A percentile compares a stretch with the other conserved stretches of the same genome.
Conservation (phyloP, 2,329 filamentous ascomycete species). For the Chaetothyriales sp. region DNA sequence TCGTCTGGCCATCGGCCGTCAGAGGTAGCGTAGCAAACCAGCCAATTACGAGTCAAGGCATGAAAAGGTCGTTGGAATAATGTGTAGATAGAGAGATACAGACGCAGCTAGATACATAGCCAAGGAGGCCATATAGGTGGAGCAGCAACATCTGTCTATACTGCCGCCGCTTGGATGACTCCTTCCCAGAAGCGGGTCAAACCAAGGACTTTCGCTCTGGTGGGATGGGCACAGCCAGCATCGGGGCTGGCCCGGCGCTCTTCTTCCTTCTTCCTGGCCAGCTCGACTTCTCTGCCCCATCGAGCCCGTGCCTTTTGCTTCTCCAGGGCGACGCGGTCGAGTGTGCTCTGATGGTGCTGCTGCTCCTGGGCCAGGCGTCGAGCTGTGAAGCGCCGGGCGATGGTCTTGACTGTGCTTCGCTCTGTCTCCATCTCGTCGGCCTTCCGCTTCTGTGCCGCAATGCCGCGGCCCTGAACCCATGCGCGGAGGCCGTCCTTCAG, state of each 20-base stretch:
- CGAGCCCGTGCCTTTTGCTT: constrained; percentile 12
- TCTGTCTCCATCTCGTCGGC: constrained; percentile 20
- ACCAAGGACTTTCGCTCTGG: constrained; percentile 40
- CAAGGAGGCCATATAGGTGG: neutral
- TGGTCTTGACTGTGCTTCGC: constrained; percentile 12
- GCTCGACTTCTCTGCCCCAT: constrained; percentile 14
- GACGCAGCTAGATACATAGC: neutral
- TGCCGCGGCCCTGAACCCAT: constrained; percentile 42
- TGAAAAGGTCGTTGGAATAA: too few relatives aligned
- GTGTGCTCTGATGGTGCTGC: neutral
- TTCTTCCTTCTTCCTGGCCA: constrained; percentile 9
- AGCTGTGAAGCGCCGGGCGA: constrained; percentile 14
- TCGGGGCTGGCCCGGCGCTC: constrained; percentile 7
- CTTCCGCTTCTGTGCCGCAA: constrained; percentile 23
- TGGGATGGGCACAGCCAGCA: constrained; percentile 19
- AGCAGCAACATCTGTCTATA: constrained; percentile 2
- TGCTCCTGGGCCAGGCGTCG: constrained; percentile 10
- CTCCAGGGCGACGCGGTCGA: constrained; percentile 9
- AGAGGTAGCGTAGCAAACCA: too few relatives aligned
- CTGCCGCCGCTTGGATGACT: constrained; percentile 28
- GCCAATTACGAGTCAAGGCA: too few relatives aligned
- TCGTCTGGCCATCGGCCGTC: too few relatives aligned
- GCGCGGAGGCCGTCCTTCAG: constrained; percentile 53
- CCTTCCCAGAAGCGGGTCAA: constrained; percentile 55
- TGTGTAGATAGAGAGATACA: too few relatives aligned